Percentiles rank a stretch among this genome's conserved stretches.
phyloP scores from a whole-genome alignment of 2,329 filamentous ascomycete species.

The Raffaelea ambrosiae region DNA sequence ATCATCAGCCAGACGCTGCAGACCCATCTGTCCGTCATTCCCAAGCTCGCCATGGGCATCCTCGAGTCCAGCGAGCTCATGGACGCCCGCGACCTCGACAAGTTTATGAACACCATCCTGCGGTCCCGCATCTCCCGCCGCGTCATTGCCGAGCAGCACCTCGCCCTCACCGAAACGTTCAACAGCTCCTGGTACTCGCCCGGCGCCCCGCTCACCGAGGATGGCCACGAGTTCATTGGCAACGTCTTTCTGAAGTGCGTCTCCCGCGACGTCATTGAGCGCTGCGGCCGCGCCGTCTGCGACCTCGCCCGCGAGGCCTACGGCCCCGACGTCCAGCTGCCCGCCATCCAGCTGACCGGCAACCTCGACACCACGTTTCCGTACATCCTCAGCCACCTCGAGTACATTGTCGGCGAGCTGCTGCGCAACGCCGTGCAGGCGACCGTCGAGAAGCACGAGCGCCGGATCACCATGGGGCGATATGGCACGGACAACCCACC shows the following conservation, averaged over 20 bases:
- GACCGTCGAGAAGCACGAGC: constrained; percentile 64
- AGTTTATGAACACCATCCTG: constrained; percentile 90
- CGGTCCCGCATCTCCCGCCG: constrained; percentile 88
- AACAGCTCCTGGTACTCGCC: constrained; percentile 85
- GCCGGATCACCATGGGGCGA: background rate
- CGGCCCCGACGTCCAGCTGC: constrained; percentile 61
- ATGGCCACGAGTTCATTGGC: constrained; percentile 73
- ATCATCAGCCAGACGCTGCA: constrained; percentile 70
- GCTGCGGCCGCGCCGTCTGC: constrained; percentile 68
- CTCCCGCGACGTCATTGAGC: constrained; percentile 78
- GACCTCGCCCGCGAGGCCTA: constrained; percentile 69
- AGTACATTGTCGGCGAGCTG: constrained; percentile 95
- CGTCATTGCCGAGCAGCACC: constrained; percentile 95
- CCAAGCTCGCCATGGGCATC: constrained; percentile 88
- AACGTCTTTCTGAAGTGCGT: constrained; percentile 93
- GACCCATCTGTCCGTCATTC: constrained; percentile 88
- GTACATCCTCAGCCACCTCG: constrained; percentile 90
- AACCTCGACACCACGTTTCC: constrained; percentile 88
- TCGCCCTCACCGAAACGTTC: constrained; percentile 90
- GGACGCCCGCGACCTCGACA: constrained; percentile 72
- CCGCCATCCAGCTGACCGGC: constrained; percentile 74
- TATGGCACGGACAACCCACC: constrained; percentile 4
- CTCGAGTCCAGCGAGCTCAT: constrained; percentile 82
- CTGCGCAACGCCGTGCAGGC: constrained; percentile 92
- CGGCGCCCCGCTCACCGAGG: constrained; percentile 55